Base-by-base conservation (phyloP, 495 filamentous ascomycete genomes). In the Viridothelium virens region DNA sequence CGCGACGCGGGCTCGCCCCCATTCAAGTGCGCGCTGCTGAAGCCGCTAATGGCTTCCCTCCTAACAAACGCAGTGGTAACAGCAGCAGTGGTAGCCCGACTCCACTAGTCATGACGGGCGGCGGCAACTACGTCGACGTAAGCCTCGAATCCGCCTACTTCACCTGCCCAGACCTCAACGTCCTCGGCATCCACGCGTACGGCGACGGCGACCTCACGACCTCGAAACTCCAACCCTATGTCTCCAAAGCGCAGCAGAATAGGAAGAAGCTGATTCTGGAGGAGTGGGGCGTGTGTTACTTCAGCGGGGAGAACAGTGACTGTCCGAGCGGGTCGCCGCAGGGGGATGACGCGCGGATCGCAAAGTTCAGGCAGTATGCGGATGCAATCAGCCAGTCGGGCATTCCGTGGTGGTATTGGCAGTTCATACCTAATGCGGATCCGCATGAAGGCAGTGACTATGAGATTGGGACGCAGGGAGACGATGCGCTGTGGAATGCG, bases 351-450 rank as follows among this genome's bases (percentile, higher is more conserved):
- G 37, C 63, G 2, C 66, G 66, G 6, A 63, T 65, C 14, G 64
- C 10, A 0, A 68, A 67, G 31, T 65, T 68, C 63, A 64, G 67
- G 18, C 47, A 65, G 11, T 68, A 47, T 31, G 66, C 66, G 1
- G 48, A 41, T 11, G 53, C 68, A 5, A 71, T 74, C 33, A 73
- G 66, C 34, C 67, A 65, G 56, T 70, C 71, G 47, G 72, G 71
- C 34, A 74, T 74, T 38, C 71, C 72, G 7, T 74, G 71, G 71
- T 67, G 69, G 50, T 74, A 74, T 36, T 74, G 71, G 72, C 71
- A 74, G 64, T 71, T 74, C 25, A 64, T 74, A 11, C 72, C 71
- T 2, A 74, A 73, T 41, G 67, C 65, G 11, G 71, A 73, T 36
- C 72, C 72, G n/a, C 12, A 16, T 1, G 48, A 1, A 0, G 48